Evolutionary conservation across 495 filamentous ascomycete species (phyloP).

Genomic region (Penicillium cosmopolitanum): DNA sequence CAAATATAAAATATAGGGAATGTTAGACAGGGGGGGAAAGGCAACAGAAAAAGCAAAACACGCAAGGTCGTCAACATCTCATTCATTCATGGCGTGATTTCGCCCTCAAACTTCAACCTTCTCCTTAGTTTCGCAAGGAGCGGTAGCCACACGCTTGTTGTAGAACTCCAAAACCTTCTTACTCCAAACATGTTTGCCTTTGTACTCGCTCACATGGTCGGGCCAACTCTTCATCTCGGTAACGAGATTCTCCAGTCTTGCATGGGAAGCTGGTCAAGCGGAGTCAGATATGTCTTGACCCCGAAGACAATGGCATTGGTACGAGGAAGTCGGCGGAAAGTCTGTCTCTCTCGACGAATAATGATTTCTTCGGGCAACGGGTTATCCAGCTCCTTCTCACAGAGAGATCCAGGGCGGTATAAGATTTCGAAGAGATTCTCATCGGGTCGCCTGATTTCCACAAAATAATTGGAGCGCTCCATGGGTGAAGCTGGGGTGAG

Average conservation of each 20-base stretch:
- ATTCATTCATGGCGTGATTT: slow-evolving; percentile 6
- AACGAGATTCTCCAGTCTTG: slow-evolving; percentile 46
- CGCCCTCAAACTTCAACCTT: slow-evolving; percentile 30
- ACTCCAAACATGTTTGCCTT: slow-evolving; percentile 56
- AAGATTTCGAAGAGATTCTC: slow-evolving; percentile 48
- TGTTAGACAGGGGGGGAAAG: slow-evolving; percentile 5
- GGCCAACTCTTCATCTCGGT: slow-evolving; percentile 57
- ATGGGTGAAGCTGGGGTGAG: slow-evolving; percentile 50
- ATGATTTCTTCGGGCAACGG: slow-evolving; percentile 46
- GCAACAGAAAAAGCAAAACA: slow-evolving; percentile 5
- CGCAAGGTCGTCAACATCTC: background rate
- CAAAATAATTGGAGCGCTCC: slow-evolving; percentile 59
- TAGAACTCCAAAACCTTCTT: slow-evolving; percentile 49
- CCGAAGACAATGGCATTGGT: slow-evolving; percentile 55
- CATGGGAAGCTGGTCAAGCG: slow-evolving; percentile 50
- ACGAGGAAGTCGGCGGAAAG: slow-evolving; percentile 54
- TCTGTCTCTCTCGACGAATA: slow-evolving; percentile 59
- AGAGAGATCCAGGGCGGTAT: slow-evolving; percentile 40
- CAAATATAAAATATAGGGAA: background rate
- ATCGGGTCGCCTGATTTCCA: slow-evolving; percentile 49
- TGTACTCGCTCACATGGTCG: slow-evolving; percentile 55
- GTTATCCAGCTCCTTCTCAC: slow-evolving; percentile 33
- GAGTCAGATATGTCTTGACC: slow-evolving; percentile 55
- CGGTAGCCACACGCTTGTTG: slow-evolving; percentile 25
- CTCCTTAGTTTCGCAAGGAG: slow-evolving; percentile 21